These are phyloP conservation scores for Logfia minima DNA, from an alignment of 129 eudicot species.

Conservation along the genomic window DNA sequence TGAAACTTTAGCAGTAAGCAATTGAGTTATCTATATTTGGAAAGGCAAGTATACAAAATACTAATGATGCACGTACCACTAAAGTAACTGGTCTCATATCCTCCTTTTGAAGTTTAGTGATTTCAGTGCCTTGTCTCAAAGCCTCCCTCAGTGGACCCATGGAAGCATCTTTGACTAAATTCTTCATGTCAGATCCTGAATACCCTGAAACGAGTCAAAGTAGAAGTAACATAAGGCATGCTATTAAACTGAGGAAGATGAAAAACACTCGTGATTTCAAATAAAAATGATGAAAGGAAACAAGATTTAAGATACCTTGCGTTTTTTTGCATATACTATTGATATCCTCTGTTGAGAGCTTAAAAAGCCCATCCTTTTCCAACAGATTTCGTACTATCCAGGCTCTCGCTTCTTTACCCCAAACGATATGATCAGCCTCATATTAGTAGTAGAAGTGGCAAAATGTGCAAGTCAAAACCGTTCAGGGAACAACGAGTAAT, in stretches of 20 bases:
- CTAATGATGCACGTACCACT: conserved; percentile 43
- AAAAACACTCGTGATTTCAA: neutral
- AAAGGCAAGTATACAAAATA: neutral
- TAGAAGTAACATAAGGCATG: conserved; percentile 1
- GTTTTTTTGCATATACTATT: conserved; percentile 65
- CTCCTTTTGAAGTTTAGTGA: conserved; percentile 76
- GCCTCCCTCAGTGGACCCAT: conserved; percentile 99
- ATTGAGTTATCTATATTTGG: neutral
- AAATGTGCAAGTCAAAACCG: neutral
- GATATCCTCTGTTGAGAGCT: conserved; percentile 69
- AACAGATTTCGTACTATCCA: conserved; percentile 78
- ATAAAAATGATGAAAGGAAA: neutral
- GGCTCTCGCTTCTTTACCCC: conserved; percentile 76
- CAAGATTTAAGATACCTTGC: conserved; percentile 50
- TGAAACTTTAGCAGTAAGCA: neutral
- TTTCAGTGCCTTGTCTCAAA: conserved; percentile 64
- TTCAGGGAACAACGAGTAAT: too few relatives aligned
- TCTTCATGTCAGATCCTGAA: conserved; percentile 98
- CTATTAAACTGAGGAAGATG: neutral
- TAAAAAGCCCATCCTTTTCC: conserved; percentile 79
- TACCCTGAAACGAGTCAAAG: conserved; percentile 55
- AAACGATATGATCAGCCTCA: conserved; percentile 19
- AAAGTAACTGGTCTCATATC: conserved; percentile 85
- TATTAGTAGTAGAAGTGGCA: neutral
- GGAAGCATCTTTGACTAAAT: conserved; percentile 96